Conservation (phyloP, 306 rosid genomes). For the Herpetospermum pedunculosum region DNA sequence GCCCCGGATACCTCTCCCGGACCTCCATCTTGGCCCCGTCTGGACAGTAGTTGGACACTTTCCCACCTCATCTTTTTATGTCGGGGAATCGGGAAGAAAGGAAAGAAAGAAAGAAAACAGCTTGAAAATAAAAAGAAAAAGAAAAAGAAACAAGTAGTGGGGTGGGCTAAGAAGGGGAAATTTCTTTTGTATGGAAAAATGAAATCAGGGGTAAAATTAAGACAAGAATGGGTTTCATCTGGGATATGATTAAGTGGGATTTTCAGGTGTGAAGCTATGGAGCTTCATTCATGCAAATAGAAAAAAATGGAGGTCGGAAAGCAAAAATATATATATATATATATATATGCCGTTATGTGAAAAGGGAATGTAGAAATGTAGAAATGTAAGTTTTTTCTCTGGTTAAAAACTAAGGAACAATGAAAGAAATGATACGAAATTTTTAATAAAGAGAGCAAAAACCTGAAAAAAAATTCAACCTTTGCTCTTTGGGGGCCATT, state of each 20-base stretch:
- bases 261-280: conserved; percentile 15
- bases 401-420: neutral
- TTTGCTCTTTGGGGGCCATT: neutral
- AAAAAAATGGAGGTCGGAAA: neutral
- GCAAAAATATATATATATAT: too few relatives aligned
- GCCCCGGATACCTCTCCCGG: conserved; percentile 34
- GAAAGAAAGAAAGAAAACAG: neutral
- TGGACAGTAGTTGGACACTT: conserved; percentile 33
- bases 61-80: conserved; percentile 84
- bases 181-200: neutral
- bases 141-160: neutral
- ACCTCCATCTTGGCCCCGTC: conserved; percentile 32
- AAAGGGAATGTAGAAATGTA: neutral
- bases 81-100: conserved; percentile 16
- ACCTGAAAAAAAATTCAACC: neutral
- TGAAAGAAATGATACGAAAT: neutral
- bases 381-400: neutral
- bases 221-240: neutral
- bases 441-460: neutral
- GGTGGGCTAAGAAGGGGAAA: too few relatives aligned
- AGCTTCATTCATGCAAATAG: conserved; percentile 25
- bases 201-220: neutral
- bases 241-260: conserved; percentile 13
- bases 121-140: neutral
- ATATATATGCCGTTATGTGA: neutral